Percentiles rank a stretch among this genome's conserved stretches.
Conservation (phyloP, 2,329 filamentous ascomycete species). For the Pseudogymnoascus sp. region DNA sequence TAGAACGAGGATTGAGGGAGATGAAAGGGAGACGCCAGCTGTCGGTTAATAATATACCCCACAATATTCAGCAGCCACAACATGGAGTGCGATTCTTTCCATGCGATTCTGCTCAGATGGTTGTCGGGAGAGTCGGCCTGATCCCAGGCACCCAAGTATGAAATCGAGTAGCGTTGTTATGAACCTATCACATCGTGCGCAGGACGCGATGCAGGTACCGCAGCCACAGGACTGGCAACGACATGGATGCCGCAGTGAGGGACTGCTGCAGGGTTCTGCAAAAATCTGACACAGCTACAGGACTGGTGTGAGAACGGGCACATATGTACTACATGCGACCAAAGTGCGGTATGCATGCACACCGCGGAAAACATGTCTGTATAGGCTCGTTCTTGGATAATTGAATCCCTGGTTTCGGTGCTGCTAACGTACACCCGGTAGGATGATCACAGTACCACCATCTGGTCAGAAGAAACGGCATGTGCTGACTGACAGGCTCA, state of each 20-base stretch:
- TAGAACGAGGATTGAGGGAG: not conserved
- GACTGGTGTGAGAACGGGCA: not conserved
- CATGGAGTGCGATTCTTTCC: not conserved
- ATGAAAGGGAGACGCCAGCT: constrained; percentile 1
- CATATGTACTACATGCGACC: not conserved
- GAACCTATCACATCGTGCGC: not conserved
- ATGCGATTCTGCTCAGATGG: not conserved
- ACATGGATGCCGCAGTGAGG: not conserved
- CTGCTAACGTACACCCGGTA: not conserved
- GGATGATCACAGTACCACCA: not conserved
- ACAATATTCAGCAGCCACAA: not conserved
- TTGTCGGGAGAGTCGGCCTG: not conserved
- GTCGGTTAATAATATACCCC: not conserved
- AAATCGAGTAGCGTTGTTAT: not conserved
- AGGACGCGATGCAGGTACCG: not conserved
- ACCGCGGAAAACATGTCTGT: not conserved
- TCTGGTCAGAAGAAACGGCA: not conserved
- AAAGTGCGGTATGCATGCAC: not conserved
- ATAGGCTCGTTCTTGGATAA: not conserved
- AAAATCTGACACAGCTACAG: constrained; percentile 2
- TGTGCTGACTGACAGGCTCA: not conserved
- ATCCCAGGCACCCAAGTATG: not conserved
- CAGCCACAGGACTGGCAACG: constrained; percentile 3
- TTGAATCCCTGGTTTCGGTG: not conserved
- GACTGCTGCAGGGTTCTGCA: not conserved